Conservation (phyloP, 2,329 filamentous ascomycete genomes). For the Fonsecaea multimorphosa region DNA sequence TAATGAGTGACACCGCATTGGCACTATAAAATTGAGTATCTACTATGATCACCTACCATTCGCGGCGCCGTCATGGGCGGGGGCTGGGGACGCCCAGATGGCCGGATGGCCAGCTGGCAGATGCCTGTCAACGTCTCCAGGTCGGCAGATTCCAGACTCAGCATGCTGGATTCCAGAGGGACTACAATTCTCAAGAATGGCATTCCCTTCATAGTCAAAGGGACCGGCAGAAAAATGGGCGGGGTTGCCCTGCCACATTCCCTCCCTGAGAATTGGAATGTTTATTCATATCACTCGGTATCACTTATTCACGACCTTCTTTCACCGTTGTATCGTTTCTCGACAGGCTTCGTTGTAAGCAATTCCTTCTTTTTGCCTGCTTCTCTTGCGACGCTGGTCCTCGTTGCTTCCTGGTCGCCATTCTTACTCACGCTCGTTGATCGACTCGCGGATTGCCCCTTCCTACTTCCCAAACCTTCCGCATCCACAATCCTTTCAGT, state of each 20-base stretch:
- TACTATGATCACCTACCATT: slow-evolving; percentile 10
- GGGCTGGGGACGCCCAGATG: not conserved
- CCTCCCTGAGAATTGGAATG: slow-evolving; percentile 5
- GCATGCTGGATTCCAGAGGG: not conserved
- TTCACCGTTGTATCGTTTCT: slow-evolving; percentile 3
- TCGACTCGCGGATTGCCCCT: slow-evolving; percentile 13
- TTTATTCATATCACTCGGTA: slow-evolving; percentile 10
- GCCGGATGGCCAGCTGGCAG: not conserved
- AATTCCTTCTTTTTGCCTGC: slow-evolving; percentile 1
- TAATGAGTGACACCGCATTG: not conserved
- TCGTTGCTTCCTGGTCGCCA: not conserved
- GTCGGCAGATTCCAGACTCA: slow-evolving; percentile 20
- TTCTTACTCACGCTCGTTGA: slow-evolving; percentile 6
- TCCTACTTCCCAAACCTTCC: not conserved
- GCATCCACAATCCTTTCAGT: slow-evolving; percentile 6
- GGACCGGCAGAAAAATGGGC: slow-evolving; percentile 22
- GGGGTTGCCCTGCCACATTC: slow-evolving; percentile 6
- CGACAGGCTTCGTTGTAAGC: slow-evolving; percentile 2
- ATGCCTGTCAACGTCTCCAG: slow-evolving; percentile 1
- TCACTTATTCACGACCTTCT: slow-evolving; percentile 13
- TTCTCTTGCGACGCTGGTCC: not conserved
- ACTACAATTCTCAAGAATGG: slow-evolving; percentile 9
- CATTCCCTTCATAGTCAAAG: not conserved
- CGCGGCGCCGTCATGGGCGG: not conserved
- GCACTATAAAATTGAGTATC: slow-evolving; percentile 3